Conservation (phyloP, 305 asterid species). For the Solanum hybrid region DNA sequence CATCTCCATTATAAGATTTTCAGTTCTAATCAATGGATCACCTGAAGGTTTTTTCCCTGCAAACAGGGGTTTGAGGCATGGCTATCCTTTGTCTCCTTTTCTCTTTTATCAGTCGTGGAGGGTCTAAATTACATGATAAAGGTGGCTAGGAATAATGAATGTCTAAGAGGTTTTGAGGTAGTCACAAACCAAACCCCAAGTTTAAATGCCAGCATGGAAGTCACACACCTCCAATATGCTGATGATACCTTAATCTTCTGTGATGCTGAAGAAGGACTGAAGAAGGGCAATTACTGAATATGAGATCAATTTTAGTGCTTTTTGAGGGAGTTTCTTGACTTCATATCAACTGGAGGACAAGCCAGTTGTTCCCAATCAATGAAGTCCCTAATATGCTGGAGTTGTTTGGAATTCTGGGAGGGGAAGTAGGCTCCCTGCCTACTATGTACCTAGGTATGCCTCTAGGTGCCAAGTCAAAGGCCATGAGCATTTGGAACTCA, state of each 20-base stretch:
- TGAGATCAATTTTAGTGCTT: not conserved
- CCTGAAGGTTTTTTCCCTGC: not conserved
- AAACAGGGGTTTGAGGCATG: not conserved
- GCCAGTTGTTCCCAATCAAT: not conserved
- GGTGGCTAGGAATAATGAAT: not conserved
- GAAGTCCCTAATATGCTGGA: not conserved
- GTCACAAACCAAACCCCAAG: not conserved
- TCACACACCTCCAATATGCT: not conserved
- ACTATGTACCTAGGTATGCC: not conserved
- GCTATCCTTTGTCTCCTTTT: not conserved
- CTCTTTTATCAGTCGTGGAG: not conserved
- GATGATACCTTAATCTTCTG: not conserved
- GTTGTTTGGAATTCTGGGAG: not conserved
- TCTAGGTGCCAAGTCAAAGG: not conserved
- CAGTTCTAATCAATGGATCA: not conserved
- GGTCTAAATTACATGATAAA: not conserved
- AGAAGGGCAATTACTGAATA: not conserved
- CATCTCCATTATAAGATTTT: not conserved
- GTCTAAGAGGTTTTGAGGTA: not conserved
- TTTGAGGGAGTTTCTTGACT: not conserved
- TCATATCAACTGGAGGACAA: not conserved
- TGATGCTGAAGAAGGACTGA: not conserved
- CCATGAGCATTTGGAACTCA: not conserved
- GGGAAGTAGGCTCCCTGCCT: not conserved
- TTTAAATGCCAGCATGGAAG: not conserved